phyloP scores from a whole-genome alignment of 2,329 filamentous ascomycete species.

The Penicillium decumbens region DNA sequence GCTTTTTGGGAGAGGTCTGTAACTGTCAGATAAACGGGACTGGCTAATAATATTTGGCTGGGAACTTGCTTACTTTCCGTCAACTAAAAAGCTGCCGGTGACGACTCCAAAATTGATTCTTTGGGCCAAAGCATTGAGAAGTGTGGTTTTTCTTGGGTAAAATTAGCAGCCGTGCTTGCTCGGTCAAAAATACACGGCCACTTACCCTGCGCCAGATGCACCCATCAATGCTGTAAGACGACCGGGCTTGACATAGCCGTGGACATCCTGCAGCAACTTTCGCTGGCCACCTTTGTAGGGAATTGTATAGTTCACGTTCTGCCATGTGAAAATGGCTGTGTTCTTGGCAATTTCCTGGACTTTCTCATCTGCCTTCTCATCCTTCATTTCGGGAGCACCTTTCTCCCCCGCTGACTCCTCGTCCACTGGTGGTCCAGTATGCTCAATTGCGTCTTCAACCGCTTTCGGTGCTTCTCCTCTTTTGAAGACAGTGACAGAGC shows the following conservation, averaged over 20 bases:
- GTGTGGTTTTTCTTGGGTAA: slow-evolving; percentile 44
- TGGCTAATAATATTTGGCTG: not conserved
- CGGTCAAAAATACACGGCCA: not conserved
- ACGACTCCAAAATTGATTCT: slow-evolving; percentile 44
- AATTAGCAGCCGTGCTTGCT: not conserved
- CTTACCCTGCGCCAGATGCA: slow-evolving; percentile 56
- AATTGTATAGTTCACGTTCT: slow-evolving; percentile 71
- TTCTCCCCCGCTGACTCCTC: slow-evolving; percentile 49
- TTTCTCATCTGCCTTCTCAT: slow-evolving; percentile 22
- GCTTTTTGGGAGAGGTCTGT: slow-evolving; percentile 41
- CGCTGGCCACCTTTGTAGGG: slow-evolving; percentile 42
- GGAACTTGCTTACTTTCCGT: slow-evolving; percentile 37
- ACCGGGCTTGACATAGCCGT: slow-evolving; percentile 71
- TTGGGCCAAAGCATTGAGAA: slow-evolving; percentile 47
- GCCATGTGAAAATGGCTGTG: slow-evolving; percentile 76
- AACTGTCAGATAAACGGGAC: slow-evolving; percentile 7
- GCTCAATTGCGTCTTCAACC: slow-evolving; percentile 55
- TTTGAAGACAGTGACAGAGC: slow-evolving; percentile 72
- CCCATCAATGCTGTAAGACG: slow-evolving; percentile 77
- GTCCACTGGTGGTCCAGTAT: slow-evolving; percentile 39
- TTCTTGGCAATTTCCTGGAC: slow-evolving; percentile 56
- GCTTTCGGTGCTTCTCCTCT: slow-evolving; percentile 58
- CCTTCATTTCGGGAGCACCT: slow-evolving; percentile 13
- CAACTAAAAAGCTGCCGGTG: slow-evolving; percentile 43
- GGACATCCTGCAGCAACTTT: slow-evolving; percentile 55